Base-by-base conservation (phyloP, 106 monocot genomes). In the Apostasia ramifera region DNA sequence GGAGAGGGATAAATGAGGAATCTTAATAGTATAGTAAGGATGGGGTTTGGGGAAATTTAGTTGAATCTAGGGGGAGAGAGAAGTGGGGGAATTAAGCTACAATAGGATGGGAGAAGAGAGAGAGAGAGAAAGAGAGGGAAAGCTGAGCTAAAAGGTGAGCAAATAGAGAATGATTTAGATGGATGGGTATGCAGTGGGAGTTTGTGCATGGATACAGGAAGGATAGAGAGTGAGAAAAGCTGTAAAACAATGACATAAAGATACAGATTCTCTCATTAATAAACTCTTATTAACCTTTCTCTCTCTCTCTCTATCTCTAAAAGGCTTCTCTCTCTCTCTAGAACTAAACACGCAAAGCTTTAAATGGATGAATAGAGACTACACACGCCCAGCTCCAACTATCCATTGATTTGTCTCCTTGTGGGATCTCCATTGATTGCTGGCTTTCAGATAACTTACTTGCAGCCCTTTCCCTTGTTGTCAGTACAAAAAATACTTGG, bases 301-400 rank as follows among this genome's bases (percentile, higher is more conserved):
- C 47, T 79, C 67, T 74, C 75, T 80, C 75, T 71, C 55, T 71
- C 59, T 54, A 55, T 66, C 51, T 13, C 40, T 68, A 60, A 54
- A 54, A 59, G 40, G 3, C 14, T 40, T 15, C 5, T 59, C 68
- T 73, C 47, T 71, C 76, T 77, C 68, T 63, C 46, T 64, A 43
- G 54, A 59, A 40, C 13, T 52, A 39, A 55, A 82, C 95, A 97
- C 95, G 92, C 95, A 98, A 98, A 85, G 97, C 89, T 76, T 92
- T 92, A 71, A 92, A 93, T 98, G 87, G 78, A 47, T 77, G 92
- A 90, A 85, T 72, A 85, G 93, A 87, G 92, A 92, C 87, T 87
- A 87, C 79, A 92, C 94, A 81, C 76, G 83, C 59, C 71, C 76
- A 80, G 76, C 87, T 70, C 68, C 81, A 82, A 82, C 89, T 76